Base-by-base conservation (phyloP, 768 basidiomycete species). In the Mycena vulgaris region DNA sequence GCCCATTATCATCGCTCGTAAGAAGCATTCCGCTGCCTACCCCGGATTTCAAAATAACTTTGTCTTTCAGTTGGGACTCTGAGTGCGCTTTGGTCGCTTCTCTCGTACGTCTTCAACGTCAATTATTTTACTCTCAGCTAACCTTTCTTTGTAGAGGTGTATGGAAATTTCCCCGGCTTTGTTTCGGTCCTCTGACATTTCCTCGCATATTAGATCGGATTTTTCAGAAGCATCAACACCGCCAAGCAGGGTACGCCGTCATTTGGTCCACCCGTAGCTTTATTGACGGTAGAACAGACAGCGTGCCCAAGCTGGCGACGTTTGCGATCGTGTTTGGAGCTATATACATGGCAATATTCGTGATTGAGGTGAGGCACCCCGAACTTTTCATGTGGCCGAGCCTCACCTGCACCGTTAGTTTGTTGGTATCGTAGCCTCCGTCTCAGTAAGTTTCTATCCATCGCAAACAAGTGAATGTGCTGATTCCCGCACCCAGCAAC, bases 271-370 rank as follows among this genome's bases (percentile, higher is more conserved):
- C 9, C 23, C 11, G n/a, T 21, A 23, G 30, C 56, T 27, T 39
- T 52, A 60, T 23, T 69, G 39, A 55, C 59, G 3, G 19, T 56
- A n/a, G 30, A n/a, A 10, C 74, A 83, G 81, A 87, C 79, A 81
- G 81, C 28, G 80, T 79, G 17, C 76, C 80, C 27, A 84, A 82
- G 76, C 81, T 94, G 3, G 88, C 84, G 0, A 83, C 84, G 1
- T 82, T 92, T 63, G 86, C 88, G 10, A 84, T 93, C 39, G 85
- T 87, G 2, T 82, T 94, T 60, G 93, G 92, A 3, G 81, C 84
- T 9, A 55, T 93, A 47, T 92, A 89, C 77, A 84, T 87, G 60
- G 80, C 77, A 0, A 81, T 87, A 10, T 83, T 84, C 28, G 82
- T 75, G 1, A 88, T 93, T 48, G 88, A 90, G 71, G 82, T 85